Percentiles rank a stretch among this genome's conserved stretches.
Conservation (phyloP, 2,329 filamentous ascomycete species). For the Dothiorella sarmentorum region DNA sequence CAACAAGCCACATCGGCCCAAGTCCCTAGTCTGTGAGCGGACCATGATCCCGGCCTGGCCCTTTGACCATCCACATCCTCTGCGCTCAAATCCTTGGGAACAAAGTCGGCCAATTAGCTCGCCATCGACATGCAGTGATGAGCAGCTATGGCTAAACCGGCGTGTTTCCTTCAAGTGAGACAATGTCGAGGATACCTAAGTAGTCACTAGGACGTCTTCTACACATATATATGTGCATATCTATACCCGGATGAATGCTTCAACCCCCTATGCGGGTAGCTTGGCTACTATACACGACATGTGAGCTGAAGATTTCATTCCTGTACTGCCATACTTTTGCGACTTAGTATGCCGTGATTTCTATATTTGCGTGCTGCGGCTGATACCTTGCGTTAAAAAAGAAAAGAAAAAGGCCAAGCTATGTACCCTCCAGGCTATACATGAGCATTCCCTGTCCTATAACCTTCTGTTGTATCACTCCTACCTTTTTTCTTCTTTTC, state of each 20-base stretch:
- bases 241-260: too few species aligned
- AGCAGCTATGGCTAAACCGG: slow-evolving; percentile 1
- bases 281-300: too few species aligned
- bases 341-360: too few species aligned
- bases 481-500: not conserved
- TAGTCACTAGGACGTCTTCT: too few species aligned
- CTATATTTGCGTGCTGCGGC: not conserved
- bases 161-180: slow-evolving; percentile 1
- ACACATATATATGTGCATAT: too few species aligned
- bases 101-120: not conserved
- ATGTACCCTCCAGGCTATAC: not conserved
- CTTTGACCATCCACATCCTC: slow-evolving; percentile 10
- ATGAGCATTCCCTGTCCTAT: not conserved
- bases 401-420: not conserved
- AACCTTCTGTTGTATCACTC: not conserved
- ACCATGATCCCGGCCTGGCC: not conserved
- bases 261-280: too few species aligned
- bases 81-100: slow-evolving; percentile 12
- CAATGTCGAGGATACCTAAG: not conserved
- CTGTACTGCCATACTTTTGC: too few species aligned
- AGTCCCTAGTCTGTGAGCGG: not conserved
- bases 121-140: not conserved
- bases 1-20: not conserved
- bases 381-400: not conserved
- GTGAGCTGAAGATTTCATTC: too few species aligned